phyloP scores from a whole-genome alignment of 73 alveolate genomes.

The Paramecium tetraurelia region DNA sequence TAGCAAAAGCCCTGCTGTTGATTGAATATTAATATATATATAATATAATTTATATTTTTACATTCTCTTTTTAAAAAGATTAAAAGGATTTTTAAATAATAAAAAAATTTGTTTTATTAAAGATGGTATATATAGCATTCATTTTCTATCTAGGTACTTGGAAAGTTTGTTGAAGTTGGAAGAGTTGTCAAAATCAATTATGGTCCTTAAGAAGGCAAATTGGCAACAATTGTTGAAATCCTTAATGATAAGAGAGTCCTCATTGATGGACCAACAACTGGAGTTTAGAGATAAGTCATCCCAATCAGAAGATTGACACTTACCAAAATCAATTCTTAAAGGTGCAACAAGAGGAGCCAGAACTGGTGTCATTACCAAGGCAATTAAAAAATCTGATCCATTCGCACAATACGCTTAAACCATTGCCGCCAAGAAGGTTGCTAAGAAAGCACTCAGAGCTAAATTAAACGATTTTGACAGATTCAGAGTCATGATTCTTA shows the following conservation, averaged over 20 bases:
- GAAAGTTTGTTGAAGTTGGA: conserved; percentile 87
- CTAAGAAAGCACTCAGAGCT: conserved; percentile 77
- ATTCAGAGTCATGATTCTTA: conserved; percentile 76
- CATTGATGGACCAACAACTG: conserved; percentile 87
- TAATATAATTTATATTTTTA: neutral
- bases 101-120: neutral
- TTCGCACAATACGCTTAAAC: conserved; percentile 68
- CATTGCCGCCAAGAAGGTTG: conserved; percentile 69
- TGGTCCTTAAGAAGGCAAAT: conserved; percentile 84
- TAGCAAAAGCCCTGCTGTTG: neutral
- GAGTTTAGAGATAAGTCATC: conserved; percentile 84
- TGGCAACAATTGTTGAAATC: conserved; percentile 88
- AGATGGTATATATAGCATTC: neutral
- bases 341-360: conserved; percentile 54
- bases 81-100: neutral
- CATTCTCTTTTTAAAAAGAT: neutral
- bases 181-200: conserved; percentile 84
- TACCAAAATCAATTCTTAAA: conserved; percentile 68
- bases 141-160: conserved; percentile 7
- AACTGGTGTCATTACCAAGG: conserved; percentile 67
- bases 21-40: neutral
- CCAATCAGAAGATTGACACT: conserved; percentile 84
- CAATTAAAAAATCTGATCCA: conserved; percentile 61
- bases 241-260: conserved; percentile 85
- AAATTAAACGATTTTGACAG: conserved; percentile 79